A percentile compares a stretch with the other conserved stretches of the same genome.
Conservation (phyloP, 768 basidiomycete genomes). For the Termitomyces sp. region DNA sequence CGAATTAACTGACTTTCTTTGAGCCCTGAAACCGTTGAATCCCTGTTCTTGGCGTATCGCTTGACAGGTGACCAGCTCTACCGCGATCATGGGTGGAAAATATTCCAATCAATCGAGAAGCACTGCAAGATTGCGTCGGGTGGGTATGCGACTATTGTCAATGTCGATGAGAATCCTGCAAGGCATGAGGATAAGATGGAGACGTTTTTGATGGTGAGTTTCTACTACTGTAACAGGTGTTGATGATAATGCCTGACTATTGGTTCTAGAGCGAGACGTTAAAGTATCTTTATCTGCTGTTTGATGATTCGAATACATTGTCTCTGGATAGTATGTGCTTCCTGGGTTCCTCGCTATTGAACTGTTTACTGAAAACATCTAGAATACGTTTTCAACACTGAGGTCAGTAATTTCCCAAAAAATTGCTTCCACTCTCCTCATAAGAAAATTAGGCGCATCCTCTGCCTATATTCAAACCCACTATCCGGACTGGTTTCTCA, state of each 20-base stretch:
- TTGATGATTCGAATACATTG: slow-evolving; percentile 66
- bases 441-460: slow-evolving; percentile 25
- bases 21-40: slow-evolving; percentile 93
- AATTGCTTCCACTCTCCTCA: not conserved
- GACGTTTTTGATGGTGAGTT: slow-evolving; percentile 81
- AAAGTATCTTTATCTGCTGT: slow-evolving; percentile 88
- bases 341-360: not conserved
- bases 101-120: slow-evolving; percentile 84
- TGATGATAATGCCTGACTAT: not conserved
- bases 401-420: slow-evolving; percentile 36
- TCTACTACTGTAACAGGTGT: not conserved
- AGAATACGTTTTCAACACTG: slow-evolving; percentile 93
- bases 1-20: not conserved
- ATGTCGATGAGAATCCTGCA: slow-evolving; percentile 74
- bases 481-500: slow-evolving; percentile 23
- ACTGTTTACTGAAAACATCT: not conserved
- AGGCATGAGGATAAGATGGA: slow-evolving; percentile 88
- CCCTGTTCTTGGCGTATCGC: slow-evolving; percentile 87
- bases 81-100: slow-evolving; percentile 79
- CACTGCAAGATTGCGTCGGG: slow-evolving; percentile 74
- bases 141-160: slow-evolving; percentile 78
- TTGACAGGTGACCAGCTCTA: slow-evolving; percentile 80
- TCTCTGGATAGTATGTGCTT: slow-evolving; percentile 62
- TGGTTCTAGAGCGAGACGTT: slow-evolving; percentile 69
- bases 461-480: slow-evolving; percentile 26